Base-by-base conservation (phyloP, 176 grass and related monocot genomes). In the Rhynchospora pubera region DNA sequence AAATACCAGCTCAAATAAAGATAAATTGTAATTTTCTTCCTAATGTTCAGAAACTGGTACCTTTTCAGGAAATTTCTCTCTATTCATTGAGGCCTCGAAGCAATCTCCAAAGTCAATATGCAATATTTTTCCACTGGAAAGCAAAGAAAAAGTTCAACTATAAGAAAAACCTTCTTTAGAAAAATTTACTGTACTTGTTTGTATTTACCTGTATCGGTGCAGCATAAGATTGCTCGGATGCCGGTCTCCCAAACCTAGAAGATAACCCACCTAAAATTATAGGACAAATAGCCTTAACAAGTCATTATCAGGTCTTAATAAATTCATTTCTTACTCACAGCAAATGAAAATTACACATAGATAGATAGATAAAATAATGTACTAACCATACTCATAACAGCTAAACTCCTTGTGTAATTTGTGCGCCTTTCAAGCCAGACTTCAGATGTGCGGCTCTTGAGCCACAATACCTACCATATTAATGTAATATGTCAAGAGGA, bases 201-300 rank as follows among this genome's bases (percentile, higher is more conserved):
- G 45, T 52, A 82, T 6, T 74, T 84, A 94, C 96, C 96, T 98
- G 81, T 73, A 83, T 48, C 96, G 92, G 89, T 98, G 89, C 58
- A 98, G 83, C 96, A 98, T 98, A 82, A 98, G 92, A 88, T 98
- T 98, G 78, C 96, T 98, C 61, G 96, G 96, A 90, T 98, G 96
- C 9, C 96, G 89, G 77, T 98, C 96, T 62, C 96, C 96, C 78
- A 98, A 83, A 51, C 96, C 96, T 88, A 98, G 92, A 79, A 98
- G 91, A 88, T 98, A 98, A 24, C 92, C 96, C 79, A 94, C 96
- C 96, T 98, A 83, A 8, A 91, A 60, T 4, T 16, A 71, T 32
- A 30, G 15, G 16, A 26, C 1, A 56, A 68, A 22, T 59, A 18
- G 21, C 2, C 47, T 13, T 39, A 84, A 57, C 39, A 60, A 57